These are phyloP conservation scores for Styphnolobium japonicum DNA, from an alignment of 306 rosid species.

Conservation along the genomic window DNA sequence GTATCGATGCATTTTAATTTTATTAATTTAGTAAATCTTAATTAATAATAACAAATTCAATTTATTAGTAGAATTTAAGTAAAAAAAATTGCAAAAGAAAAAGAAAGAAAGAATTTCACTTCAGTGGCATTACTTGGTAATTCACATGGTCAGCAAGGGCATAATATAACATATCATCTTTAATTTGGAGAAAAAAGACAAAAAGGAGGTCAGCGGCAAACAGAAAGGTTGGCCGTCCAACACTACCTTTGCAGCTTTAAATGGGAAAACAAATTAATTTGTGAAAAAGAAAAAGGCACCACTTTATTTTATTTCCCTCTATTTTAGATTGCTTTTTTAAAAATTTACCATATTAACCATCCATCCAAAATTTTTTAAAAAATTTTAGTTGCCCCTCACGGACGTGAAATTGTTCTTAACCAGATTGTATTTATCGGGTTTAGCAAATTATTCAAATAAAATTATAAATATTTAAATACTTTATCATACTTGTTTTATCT, in stretches of 20 bases:
- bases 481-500: constrained; percentile 25
- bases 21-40: background rate
- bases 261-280: constrained; percentile 43
- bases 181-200: constrained; percentile 51
- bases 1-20: constrained; percentile 19
- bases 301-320: constrained; percentile 29
- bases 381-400: constrained; percentile 52
- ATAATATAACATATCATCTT: background rate
- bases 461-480: constrained; percentile 12
- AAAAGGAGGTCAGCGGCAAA: constrained; percentile 80
- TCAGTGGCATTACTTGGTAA: constrained; percentile 35
- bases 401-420: constrained; percentile 70
- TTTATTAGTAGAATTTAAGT: background rate
- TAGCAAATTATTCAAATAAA: constrained; percentile 43
- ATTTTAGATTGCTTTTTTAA: constrained; percentile 6
- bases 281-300: constrained; percentile 21
- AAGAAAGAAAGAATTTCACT: background rate
- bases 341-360: constrained; percentile 46
- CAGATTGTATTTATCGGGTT: constrained; percentile 72
- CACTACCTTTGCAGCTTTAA: constrained; percentile 60
- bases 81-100: background rate
- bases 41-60: constrained; percentile 13
- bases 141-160: background rate
- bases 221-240: constrained; percentile 63
- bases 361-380: background rate